Evolutionary conservation across 2,329 filamentous ascomycete genomes (phyloP), one percentile per base, ranked within the genome.

Genomic region (Penicillium sp.): DNA sequence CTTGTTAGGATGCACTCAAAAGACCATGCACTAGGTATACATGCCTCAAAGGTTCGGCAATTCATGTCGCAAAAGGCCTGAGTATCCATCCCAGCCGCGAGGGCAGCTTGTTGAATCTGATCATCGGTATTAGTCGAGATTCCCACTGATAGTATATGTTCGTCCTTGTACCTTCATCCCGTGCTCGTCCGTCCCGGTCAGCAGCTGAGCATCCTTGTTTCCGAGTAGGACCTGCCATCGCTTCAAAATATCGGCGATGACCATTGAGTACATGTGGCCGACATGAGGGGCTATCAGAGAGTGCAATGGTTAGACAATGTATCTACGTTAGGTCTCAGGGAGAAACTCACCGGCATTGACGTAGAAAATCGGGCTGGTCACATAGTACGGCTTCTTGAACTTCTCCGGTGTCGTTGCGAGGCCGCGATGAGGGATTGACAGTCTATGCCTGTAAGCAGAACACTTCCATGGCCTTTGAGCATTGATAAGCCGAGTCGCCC

Each of bases 331-430:
- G 24, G 26, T 38, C 26, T 11, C 10, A 34, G 9, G 16, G 18
- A 23, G n/a, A 16, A 23, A 14, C 74, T 58, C 73, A 90, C 88
- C 83, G 45, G 90, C 88, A 79, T 98, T 98, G 73, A 98, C 93
- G 70, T 98, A 98, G 75, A 97, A 98, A 48, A 98, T 98, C 2
- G 93, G 93, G 7, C 89, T 94, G 4, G 93, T 97, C 61, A 95
- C 77, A 75, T 97, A 98, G 74, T 85, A 96, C 7, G 91, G 89
- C 73, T 97, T 97, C 50, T 72, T 67, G 3, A 55, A 44, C 31
- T 44, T 47, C 39, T 46, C 48, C 38, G 65, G 45, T 14, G 54
- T 55, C 32, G 65, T 64, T 51, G 65, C 63, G 51, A 62, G 57
- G 46, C 57, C 56, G 46, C 64, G 60, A 46, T 58, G 51, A 40